Evolutionary conservation across 1,139 yeast species (phyloP), one percentile per base, ranked within the genome.

Genomic region (Arxiozyma bovina): DNA sequence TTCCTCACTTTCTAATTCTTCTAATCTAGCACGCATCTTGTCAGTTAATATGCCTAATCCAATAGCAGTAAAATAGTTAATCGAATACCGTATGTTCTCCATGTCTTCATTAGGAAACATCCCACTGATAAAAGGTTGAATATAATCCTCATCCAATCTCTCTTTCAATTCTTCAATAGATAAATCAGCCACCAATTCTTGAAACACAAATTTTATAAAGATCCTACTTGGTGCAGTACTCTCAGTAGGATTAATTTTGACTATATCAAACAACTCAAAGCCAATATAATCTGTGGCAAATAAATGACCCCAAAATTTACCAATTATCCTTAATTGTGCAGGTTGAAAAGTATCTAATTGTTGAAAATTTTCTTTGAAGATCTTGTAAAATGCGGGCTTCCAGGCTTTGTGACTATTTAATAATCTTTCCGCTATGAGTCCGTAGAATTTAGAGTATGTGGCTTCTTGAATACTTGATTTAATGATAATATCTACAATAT

Each of bases 1-100:
- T 21, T 53, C 54, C 40, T 55, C 55, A 17, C 48, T 50, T 51
- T 61, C 58, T 6, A 60, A 43, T 5, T 54, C 50, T 1, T 53
- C 41, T 42, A 87, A 72, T 17, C 74, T 76, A 12, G 74, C 77
- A 70, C 99, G 78, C 95, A 90, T 86, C 12, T 74, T 79, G 50
- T 89, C 96, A 0, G 98, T 91, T 56, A 93, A 67, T 1, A 79
- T 77, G 50, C 98, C 98, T 53, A 91, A 69, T 0, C 96, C 96
- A 61, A 93, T 89, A 1, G 97, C 96, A 0, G 98, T 91, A 70
- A 91, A 93, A 67, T 78, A 93, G 65, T 93, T 93, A 66, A 91
- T 89, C 1, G 96, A 80, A 67, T 90, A 93, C 56, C 94, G 73
- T 15, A 84, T 72, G 55, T 83, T 76, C n/a, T 85, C 88, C 0